Evolutionary conservation across 106 monocot species (phyloP).

Genomic region (Posidonia australis): DNA sequence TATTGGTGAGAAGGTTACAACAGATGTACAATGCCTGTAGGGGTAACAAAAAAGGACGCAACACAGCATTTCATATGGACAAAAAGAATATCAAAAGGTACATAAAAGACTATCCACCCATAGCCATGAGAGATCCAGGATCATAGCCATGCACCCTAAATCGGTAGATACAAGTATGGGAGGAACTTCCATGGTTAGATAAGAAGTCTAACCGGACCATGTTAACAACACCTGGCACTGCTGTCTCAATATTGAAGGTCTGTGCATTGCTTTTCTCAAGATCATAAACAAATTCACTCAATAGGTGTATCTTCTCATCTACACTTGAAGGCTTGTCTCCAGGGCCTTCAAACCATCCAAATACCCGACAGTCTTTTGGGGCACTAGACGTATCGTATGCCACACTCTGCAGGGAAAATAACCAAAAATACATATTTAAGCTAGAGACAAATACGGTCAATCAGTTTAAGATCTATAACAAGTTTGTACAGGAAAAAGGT

Average conservation of each 20-base stretch:
- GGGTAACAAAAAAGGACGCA: no score
- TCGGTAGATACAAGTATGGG: conserved; percentile 70
- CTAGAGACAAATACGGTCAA: no score
- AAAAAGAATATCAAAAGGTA: neutral
- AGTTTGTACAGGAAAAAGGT: no score
- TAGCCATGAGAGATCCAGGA: conserved; percentile 8
- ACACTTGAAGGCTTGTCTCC: conserved; percentile 3
- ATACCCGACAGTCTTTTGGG: conserved; percentile 27
- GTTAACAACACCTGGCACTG: conserved; percentile 26
- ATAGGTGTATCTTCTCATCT: conserved; percentile 5
- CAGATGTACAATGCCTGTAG: no score
- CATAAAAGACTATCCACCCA: neutral
- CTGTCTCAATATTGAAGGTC: conserved; percentile 35
- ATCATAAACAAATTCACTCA: conserved; percentile 48
- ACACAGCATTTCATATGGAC: no score
- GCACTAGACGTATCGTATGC: conserved; percentile 77
- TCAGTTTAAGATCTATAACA: no score
- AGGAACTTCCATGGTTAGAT: conserved; percentile 66
- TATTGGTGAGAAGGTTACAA: no score
- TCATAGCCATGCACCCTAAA: conserved; percentile 67
- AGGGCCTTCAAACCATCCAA: conserved; percentile 5
- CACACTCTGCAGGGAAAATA: conserved; percentile 46
- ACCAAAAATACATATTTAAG: no score
- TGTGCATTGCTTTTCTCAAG: conserved; percentile 59
- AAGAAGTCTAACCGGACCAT: conserved; percentile 48